Evolutionary conservation across 345 rosid species (phyloP).

Genomic region (Bruguiera gymnorhiza): DNA sequence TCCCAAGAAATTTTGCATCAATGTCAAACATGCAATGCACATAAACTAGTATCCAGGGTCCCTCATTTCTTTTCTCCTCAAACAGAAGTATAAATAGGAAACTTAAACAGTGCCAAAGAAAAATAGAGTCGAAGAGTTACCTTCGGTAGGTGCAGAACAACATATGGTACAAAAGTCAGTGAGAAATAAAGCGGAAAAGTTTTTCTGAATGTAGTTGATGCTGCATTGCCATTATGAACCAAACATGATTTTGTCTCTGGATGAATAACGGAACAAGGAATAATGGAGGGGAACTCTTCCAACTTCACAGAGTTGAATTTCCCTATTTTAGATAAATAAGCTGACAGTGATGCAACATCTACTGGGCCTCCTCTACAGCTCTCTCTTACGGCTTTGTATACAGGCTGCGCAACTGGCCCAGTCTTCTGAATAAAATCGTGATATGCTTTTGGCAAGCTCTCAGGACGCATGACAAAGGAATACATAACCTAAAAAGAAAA

Average conservation of each 20-base stretch:
- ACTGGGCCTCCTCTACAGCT: constrained; percentile 87
- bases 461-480: constrained; percentile 90
- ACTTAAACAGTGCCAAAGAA: neutral
- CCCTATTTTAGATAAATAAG: constrained; percentile 53
- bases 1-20: constrained; percentile 3
- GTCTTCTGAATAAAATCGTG: constrained; percentile 95
- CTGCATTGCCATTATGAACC: constrained; percentile 78
- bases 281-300: constrained; percentile 75
- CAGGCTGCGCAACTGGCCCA: constrained; percentile 88
- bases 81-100: constrained; percentile 3
- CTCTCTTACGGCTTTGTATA: constrained; percentile 87
- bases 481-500: constrained; percentile 64
- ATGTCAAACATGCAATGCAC: neutral
- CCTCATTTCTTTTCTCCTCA: constrained; percentile 1
- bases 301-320: constrained; percentile 48
- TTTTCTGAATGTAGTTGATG: constrained; percentile 88
- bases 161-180: constrained; percentile 95
- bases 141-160: constrained; percentile 87
- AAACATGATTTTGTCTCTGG: constrained; percentile 77
- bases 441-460: constrained; percentile 94
- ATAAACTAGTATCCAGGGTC: neutral
- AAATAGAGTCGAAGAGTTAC: constrained; percentile 38
- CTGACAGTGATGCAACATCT: constrained; percentile 67
- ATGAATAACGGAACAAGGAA: constrained; percentile 91
- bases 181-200: constrained; percentile 97